These are phyloP conservation scores for Solanum sitiens DNA, from an alignment of 257 asterid species.

Conservation along the genomic window DNA sequence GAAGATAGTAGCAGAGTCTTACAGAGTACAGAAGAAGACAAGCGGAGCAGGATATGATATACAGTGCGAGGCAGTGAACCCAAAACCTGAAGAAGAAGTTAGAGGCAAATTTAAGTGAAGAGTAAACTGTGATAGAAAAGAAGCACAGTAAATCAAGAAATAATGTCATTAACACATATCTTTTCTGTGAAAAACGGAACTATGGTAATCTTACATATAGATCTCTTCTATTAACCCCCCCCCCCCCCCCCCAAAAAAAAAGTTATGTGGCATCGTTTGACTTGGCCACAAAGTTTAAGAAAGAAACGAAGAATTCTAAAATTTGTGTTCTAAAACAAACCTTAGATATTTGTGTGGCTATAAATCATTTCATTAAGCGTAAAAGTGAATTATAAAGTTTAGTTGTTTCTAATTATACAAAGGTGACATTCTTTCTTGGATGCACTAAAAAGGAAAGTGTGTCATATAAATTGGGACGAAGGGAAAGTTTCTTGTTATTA, in stretches of 20 bases:
- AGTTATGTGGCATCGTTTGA: neutral
- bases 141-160: neutral
- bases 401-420: neutral
- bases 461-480: neutral
- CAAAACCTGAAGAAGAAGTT: slow-evolving; percentile 19
- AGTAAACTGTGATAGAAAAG: neutral
- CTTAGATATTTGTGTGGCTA: neutral
- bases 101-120: neutral
- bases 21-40: slow-evolving; percentile 24
- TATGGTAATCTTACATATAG: neutral
- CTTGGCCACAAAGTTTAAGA: neutral
- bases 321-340: neutral
- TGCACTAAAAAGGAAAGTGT: neutral
- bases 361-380: neutral
- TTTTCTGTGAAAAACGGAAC: neutral
- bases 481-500: neutral
- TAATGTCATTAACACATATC: neutral
- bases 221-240: neutral
- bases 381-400: neutral
- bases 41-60: slow-evolving; percentile 13
- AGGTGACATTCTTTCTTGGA: neutral
- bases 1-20: slow-evolving; percentile 1
- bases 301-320: neutral
- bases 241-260: neutral
- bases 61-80: slow-evolving; percentile 25